Base-by-base conservation (phyloP, 495 filamentous ascomycete genomes). In the Penicillium lividum region DNA sequence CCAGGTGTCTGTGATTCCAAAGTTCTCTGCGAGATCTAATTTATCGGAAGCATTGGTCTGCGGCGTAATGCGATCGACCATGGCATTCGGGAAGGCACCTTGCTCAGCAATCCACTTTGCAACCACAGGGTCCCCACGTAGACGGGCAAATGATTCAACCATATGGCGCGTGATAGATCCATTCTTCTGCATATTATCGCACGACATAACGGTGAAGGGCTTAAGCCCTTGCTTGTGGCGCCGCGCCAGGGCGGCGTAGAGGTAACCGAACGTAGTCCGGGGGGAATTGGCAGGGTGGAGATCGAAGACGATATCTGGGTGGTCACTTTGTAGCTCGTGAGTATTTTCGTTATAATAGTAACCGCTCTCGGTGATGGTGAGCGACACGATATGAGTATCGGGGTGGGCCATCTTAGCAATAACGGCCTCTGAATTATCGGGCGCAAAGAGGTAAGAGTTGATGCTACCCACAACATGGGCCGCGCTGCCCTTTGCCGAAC, bases 311-410 rank as follows among this genome's bases (percentile, higher is more conserved):
- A 80, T 80, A 60, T 79, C 76, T 13, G 75, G 70, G 62, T 79
- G 67, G 47, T 79, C 71, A 58, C 58, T 64, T 51, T 74, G 69
- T 51, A 80, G 69, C 68, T 80, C 71, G 68, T 80, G 77, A 7
- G 76, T 71, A 70, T 80, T 80, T 57, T 80, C 77, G 60, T 80
- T 80, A 66, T 79, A 79, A 71, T 77, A 79, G 69, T 80, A 80
- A 45, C 77, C 77, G 64, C 75, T 77, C 64, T 80, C 77, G 56
- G 77, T 80, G 68, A 80, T 79, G 60, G 77, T 80, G 56, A 80
- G 74, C 16, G 77, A 80, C 15, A 80, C 77, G 33, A 80, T 80
- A 60, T 73, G 75, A 18, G 77, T 80, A 65, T 80, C 77, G 0
- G 75, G 73, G 63, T 80, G 75, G 5, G 77, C 77, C 76, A 80